Base-by-base conservation (phyloP, 129 eudicot species). In the Apium graveolens region DNA sequence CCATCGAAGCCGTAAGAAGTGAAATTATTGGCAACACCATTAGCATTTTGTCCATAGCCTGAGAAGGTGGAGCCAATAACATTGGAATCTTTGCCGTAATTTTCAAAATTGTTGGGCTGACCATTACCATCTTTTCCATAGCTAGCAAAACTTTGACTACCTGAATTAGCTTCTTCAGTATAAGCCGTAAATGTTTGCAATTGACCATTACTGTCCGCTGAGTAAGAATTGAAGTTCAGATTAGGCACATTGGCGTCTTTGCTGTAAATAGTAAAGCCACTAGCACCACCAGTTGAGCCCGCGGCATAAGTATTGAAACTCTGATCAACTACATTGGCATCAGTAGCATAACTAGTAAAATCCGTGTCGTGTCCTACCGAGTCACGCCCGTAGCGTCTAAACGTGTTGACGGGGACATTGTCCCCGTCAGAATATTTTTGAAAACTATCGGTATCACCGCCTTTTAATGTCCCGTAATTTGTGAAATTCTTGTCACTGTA, bases 341-440 rank as follows among this genome's bases (percentile, higher is more conserved):
- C 82, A 31, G 83, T 82, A 26, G 93, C 99, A 57, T 96, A 96
- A 70, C 75, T 81, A 13, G 88, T 6, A 81, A 96, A 96, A 39
- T 80, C 78, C 46, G 92, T 92, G 2, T 65, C 66, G 45, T 92
- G 99, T 41, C 97, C 97, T 38, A 84, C 82, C 5, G 99, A 90
- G 84, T 89, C 94, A 60, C 97, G 96, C 82, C 97, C 86, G 76
- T 96, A 96, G 16, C 97, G 83, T 4, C 97, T 88, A 87, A 95
- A 95, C 29, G 90, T 78, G 87, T 86, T 78, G 74, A 86, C 73
- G 1, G 91, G 86, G 48, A 87, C 13, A 73, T 95, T 95, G 5
- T 83, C 90, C 20, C 77, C 85, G 39, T 83, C 78, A 7, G 97
- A 83, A 76, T 96, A 96, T 37, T 83, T 86, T 63, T 87, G 87